Base-by-base conservation (phyloP, 2,329 filamentous ascomycete genomes). In the Epichloe baconii region DNA sequence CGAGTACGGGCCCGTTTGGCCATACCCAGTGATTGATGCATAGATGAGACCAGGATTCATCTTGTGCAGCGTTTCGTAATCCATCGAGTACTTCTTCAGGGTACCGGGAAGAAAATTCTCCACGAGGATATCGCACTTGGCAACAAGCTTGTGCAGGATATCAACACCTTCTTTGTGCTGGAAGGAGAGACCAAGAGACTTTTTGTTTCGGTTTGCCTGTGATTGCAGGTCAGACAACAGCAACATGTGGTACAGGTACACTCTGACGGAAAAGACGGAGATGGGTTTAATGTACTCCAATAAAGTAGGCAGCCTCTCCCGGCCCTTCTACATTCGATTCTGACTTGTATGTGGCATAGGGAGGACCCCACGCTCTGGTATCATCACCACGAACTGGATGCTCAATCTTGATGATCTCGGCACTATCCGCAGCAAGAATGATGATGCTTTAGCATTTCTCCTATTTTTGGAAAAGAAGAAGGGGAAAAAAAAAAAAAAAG, bases 391-490 rank as follows among this genome's bases (percentile, higher is more conserved):
- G 79, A 5, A 81, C 81, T 4, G 93, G 93, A 67, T 98, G 93
- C 68, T 98, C 93, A 55, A 98, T 80, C 69, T 98, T 98, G 70
- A 98, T 95, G 35, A 98, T 83, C 66, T 98, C 91, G 57, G 93
- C 93, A 56, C 89, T 94, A 50, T 43, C 14, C 7, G 40, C 3
- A 31, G 43, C 35, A 40, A 37, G 17, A 23, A 17, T 19, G 0
- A 14, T 15, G 2, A 11, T 17, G 10, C 26, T 11, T 52, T 14
- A 52, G 45, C 31, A 53, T 26, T 21, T 34, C 3, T 31, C 26
- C 26, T 11, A 4, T 31, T 31, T 11, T 4, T 11, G 26, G 8
- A 0, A 10, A 31, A 31, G 0, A 31, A 10, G 10, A 8, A 21
- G 17, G 17, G n/a, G n/a, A n/a, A n/a, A 17, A 17, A 17, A 17